A percentile compares a stretch with the other conserved stretches of the same genome.
Evolutionary conservation across 495 filamentous ascomycete species (phyloP).

Genomic region (Aspergillus incahuasiensis): DNA sequence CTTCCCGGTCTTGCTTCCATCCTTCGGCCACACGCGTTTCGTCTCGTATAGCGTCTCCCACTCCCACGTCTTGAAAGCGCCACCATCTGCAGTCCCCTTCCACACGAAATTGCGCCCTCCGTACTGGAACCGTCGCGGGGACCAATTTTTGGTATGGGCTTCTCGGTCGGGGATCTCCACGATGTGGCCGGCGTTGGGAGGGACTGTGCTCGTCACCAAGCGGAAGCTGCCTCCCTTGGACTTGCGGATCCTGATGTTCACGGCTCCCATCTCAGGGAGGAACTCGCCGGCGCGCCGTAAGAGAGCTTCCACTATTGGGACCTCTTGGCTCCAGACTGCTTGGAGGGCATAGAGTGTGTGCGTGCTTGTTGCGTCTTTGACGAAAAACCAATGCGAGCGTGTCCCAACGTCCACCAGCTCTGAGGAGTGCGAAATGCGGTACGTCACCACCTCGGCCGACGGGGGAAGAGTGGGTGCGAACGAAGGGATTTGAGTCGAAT

Average conservation of each 20-base stretch:
- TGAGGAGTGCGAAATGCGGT: slow-evolving; percentile 18
- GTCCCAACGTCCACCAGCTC: slow-evolving; percentile 14
- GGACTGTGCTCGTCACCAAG: slow-evolving; percentile 12
- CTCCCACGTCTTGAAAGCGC: slow-evolving; percentile 11
- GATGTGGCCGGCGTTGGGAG: slow-evolving; percentile 11
- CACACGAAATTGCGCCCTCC: slow-evolving; percentile 19
- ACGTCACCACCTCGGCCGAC: slow-evolving; percentile 4
- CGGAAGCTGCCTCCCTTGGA: slow-evolving; percentile 16
- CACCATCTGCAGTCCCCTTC: slow-evolving; percentile 12
- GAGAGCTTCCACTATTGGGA: slow-evolving; percentile 15
- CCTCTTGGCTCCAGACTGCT: slow-evolving; percentile 16
- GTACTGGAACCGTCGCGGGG: slow-evolving; percentile 17
- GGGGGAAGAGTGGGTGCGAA: slow-evolving; percentile 8
- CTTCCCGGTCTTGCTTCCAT: slow-evolving; percentile 17
- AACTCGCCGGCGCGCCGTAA: slow-evolving; percentile 18
- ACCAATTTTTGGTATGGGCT: slow-evolving; percentile 15
- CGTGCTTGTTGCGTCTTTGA: slow-evolving; percentile 17
- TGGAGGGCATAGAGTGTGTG: slow-evolving; percentile 19
- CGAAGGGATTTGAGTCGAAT: slow-evolving; percentile 8
- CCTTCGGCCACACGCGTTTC: slow-evolving; percentile 21
- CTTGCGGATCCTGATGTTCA: slow-evolving; percentile 14
- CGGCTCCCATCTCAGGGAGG: slow-evolving; percentile 13
- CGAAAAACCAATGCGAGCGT: slow-evolving; percentile 20
- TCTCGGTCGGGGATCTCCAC: slow-evolving; percentile 18
- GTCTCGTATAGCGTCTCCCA: slow-evolving; percentile 22